These are phyloP conservation scores for Monosporozyma solicola DNA, from an alignment of 805 yeast species.

Conservation along the genomic window DNA sequence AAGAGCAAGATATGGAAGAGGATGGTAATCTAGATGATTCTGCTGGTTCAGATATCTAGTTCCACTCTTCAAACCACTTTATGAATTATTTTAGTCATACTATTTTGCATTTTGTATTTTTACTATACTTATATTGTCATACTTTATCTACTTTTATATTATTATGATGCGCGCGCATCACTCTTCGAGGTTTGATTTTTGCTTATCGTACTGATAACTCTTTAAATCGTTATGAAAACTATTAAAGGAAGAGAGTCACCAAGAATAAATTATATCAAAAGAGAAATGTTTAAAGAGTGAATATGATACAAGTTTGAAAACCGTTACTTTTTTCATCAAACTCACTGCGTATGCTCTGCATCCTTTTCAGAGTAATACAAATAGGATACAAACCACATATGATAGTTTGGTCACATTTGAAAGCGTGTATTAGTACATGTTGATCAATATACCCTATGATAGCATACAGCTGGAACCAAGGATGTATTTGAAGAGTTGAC, in stretches of 20 bases:
- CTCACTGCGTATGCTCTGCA: not conserved
- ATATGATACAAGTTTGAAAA: too few relatives aligned
- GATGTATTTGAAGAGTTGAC: not conserved
- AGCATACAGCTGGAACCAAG: not conserved
- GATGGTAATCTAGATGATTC: not conserved
- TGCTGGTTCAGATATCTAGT: not conserved
- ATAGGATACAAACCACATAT: not conserved
- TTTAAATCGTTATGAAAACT: too few relatives aligned
- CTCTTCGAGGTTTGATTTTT: not conserved
- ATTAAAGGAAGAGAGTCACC: not conserved
- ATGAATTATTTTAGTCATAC: not conserved
- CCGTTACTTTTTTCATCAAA: not conserved
- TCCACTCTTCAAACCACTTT: not conserved
- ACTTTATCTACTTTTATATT: not conserved
- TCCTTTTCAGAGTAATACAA: not conserved
- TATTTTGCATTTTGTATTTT: not conserved
- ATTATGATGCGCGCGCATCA: too few relatives aligned
- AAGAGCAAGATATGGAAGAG: constrained; percentile 5
- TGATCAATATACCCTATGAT: not conserved
- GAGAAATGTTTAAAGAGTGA: too few relatives aligned
- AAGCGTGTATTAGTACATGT: not conserved
- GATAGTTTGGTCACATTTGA: not conserved
- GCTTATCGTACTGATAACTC: too few relatives aligned
- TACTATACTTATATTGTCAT: constrained; percentile 1
- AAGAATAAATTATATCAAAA: not conserved